phyloP scores from a whole-genome alignment of 345 rosid species.

The Eucalyptus guilfoylei region DNA sequence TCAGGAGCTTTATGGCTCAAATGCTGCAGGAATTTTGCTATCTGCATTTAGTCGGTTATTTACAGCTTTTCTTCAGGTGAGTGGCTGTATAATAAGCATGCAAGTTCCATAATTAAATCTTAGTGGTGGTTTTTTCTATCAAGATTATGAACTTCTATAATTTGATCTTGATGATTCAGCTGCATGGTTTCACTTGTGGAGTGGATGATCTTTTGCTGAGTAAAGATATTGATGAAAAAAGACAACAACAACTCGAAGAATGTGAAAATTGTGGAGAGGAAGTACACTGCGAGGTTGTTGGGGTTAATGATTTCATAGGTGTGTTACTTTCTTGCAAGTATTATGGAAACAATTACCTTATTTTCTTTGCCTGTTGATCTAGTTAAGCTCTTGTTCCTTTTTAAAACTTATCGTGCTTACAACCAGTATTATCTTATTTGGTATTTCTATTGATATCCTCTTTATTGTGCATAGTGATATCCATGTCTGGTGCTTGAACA shows the following conservation, averaged over 20 bases:
- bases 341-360: not conserved
- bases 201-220: slow-evolving; percentile 85
- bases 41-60: slow-evolving; percentile 86
- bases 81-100: not conserved
- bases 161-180: slow-evolving; percentile 37
- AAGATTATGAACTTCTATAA: not conserved
- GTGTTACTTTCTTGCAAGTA: not conserved
- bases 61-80: slow-evolving; percentile 84
- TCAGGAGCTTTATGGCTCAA: slow-evolving; percentile 88
- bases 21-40: slow-evolving; percentile 77
- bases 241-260: slow-evolving; percentile 64
- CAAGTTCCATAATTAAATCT: not conserved
- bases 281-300: slow-evolving; percentile 62
- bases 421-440: not conserved
- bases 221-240: slow-evolving; percentile 49
- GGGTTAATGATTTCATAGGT: slow-evolving; percentile 46
- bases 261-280: slow-evolving; percentile 62
- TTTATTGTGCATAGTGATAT: not conserved
- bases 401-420: not conserved
- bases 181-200: slow-evolving; percentile 97
- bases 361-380: not conserved
- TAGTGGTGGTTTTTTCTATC: not conserved
- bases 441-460: not conserved
- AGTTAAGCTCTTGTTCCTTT: not conserved
- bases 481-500: not conserved